Conservation (phyloP, 495 filamentous ascomycete genomes). For the Aspergillus olivimuriae region DNA sequence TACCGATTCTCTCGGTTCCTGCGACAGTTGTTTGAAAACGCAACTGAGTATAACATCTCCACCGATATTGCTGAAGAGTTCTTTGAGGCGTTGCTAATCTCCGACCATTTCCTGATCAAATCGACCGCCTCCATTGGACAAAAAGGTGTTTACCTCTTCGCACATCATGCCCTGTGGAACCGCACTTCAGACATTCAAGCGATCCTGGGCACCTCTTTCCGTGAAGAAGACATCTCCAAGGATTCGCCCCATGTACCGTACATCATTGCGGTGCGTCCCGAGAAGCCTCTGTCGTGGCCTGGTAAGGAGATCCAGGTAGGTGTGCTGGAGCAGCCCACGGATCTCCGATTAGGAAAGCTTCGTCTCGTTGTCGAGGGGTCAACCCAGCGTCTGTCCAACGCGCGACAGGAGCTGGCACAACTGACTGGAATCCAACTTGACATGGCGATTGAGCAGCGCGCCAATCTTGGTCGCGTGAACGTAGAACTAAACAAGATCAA, state of each 20-base stretch:
- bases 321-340: slow-evolving; percentile 70
- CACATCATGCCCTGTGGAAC: slow-evolving; percentile 68
- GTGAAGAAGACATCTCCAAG: slow-evolving; percentile 62
- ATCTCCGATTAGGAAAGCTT: slow-evolving; percentile 80
- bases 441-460: slow-evolving; percentile 83
- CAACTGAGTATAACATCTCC: slow-evolving; percentile 81
- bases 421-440: slow-evolving; percentile 74
- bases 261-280: slow-evolving; percentile 76
- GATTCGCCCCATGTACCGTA: slow-evolving; percentile 69
- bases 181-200: slow-evolving; percentile 73
- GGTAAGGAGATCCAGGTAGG: slow-evolving; percentile 66
- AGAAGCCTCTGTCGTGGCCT: slow-evolving; percentile 72
- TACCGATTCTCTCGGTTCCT: slow-evolving; percentile 83
- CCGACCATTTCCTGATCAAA: slow-evolving; percentile 73
- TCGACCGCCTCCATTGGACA: slow-evolving; percentile 55
- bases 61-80: slow-evolving; percentile 61
- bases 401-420: slow-evolving; percentile 68
- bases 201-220: slow-evolving; percentile 82
- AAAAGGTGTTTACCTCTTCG: slow-evolving; percentile 75
- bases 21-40: slow-evolving; percentile 90
- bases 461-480: slow-evolving; percentile 89
- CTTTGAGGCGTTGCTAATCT: slow-evolving; percentile 72
- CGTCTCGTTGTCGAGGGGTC: slow-evolving; percentile 88
- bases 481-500: slow-evolving; percentile 90
- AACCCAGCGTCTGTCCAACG: slow-evolving; percentile 68